phyloP scores from a whole-genome alignment of 768 basidiomycete genomes.

The Rhizopogon vesiculosus region DNA sequence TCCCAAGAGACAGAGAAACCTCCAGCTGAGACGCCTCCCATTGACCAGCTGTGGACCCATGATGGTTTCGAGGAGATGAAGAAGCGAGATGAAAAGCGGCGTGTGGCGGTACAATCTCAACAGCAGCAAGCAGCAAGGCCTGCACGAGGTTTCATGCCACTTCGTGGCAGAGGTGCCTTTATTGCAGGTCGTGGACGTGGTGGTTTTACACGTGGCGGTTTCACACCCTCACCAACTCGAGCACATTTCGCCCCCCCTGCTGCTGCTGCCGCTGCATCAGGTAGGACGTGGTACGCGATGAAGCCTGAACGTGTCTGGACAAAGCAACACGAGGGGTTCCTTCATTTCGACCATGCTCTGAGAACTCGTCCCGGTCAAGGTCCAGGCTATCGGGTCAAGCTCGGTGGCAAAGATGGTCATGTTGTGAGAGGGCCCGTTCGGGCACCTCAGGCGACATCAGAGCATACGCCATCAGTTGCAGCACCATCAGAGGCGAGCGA shows the following conservation, averaged over 20 bases:
- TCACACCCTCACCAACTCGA: constrained; percentile 25
- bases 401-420: constrained; percentile 45
- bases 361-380: constrained; percentile 57
- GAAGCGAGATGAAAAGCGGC: constrained; percentile 57
- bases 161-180: constrained; percentile 46
- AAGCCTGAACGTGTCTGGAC: constrained; percentile 84
- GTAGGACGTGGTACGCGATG: constrained; percentile 63
- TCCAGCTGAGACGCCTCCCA: constrained; percentile 41
- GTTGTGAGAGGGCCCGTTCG: constrained; percentile 38
- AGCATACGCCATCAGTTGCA: constrained; percentile 12
- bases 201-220: constrained; percentile 41
- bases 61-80: constrained; percentile 90
- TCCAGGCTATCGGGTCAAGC: constrained; percentile 53
- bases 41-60: constrained; percentile 76
- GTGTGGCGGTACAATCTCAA: constrained; percentile 30
- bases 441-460: constrained; percentile 6
- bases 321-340: constrained; percentile 73
- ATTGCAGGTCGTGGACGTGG: constrained; percentile 38
- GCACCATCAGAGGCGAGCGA: constrained; percentile 38
- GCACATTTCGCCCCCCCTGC: constrained; percentile 24
- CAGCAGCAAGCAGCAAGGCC: constrained; percentile 26
- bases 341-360: constrained; percentile 57
- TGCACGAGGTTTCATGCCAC: constrained; percentile 29
- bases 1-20: constrained; percentile 16
- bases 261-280: constrained; percentile 21